Evolutionary conservation across 768 basidiomycete genomes (phyloP).

Genomic region (Collybia mongolica): DNA sequence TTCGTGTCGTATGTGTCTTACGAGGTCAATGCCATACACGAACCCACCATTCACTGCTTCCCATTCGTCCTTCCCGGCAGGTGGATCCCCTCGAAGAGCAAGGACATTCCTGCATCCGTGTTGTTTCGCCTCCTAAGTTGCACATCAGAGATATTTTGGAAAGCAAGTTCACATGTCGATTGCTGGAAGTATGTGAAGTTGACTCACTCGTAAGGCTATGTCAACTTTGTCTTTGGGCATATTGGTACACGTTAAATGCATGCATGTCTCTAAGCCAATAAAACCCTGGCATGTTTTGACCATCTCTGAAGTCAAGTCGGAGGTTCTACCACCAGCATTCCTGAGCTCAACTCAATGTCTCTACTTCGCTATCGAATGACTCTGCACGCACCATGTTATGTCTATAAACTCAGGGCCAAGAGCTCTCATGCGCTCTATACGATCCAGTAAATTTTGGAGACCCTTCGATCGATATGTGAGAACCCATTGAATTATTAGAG

Average conservation of each 20-base stretch:
- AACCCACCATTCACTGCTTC: conserved; percentile 91
- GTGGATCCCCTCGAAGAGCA: conserved; percentile 92
- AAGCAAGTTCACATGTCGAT: conserved; percentile 6
- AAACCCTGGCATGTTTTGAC: conserved; percentile 92
- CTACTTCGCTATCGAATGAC: background rate
- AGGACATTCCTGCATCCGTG: conserved; percentile 92
- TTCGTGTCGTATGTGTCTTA: conserved; percentile 76
- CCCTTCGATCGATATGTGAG: conserved; percentile 45
- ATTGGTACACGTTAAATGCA: conserved; percentile 99
- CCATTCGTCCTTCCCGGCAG: conserved; percentile 87
- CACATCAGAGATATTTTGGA: background rate
- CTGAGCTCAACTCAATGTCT: conserved; percentile 35
- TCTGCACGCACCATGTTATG: conserved; percentile 77
- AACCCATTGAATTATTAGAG: background rate
- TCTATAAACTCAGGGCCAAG: conserved; percentile 98
- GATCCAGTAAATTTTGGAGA: conserved; percentile 93
- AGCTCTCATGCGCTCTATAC: conserved; percentile 96
- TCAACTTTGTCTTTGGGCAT: conserved; percentile 98
- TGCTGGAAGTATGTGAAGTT: conserved; percentile 2
- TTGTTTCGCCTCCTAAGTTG: conserved; percentile 76
- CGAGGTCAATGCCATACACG: conserved; percentile 87
- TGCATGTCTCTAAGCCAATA: conserved; percentile 95
- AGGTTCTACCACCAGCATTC: conserved; percentile 96
- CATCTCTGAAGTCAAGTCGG: conserved; percentile 90
- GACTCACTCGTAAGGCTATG: conserved; percentile 77